Evolutionary conservation across 1,284 basidiomycete species (phyloP), one percentile per base, ranked within the genome.

Genomic region (Spongispora temasekensis): DNA sequence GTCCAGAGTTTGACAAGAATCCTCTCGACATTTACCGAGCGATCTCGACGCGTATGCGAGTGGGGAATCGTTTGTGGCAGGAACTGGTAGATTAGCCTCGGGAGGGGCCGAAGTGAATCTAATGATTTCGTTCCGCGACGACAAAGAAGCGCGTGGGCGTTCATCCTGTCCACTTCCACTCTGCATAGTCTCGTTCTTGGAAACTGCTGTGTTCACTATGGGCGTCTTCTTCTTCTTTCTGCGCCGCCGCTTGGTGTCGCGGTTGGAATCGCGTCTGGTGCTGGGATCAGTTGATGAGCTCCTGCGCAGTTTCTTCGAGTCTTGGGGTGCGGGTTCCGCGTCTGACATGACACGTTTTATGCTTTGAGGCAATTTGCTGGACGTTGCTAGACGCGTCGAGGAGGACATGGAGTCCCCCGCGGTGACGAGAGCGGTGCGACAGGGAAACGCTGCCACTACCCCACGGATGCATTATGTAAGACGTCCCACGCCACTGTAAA

Each of bases 221-320:
- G 81, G 74, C 1, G 64, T 63, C 64, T 79, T 80, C 68, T 72
- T 77, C 62, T 70, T 81, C 65, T 65, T 79, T 70, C 62, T 79
- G 63, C 63, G 79, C 59, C 75, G 72, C 56, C 75, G 80, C 65
- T 75, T 79, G 60, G 76, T 76, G 58, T 82, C 78, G 52, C 79
- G 61, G 54, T 67, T 74, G 6, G 74, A 56, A 59, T 80, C 77
- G 34, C 76, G 63, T 42, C 68, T 73, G 6, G 68, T 40, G 60
- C 63, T 55, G 5, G 71, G 59, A 37, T 67, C 73, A 27, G 56
- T 27, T 10, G 70, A 58, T 4, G 60, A 52, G 60, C 64, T 59
- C 58, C 58, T 65, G 60, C 73, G 72, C 4, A 53, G 27, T 60
- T 62, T 72, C 68, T 72, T 73, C 2, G 63, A 0, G 48, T 59